Percentiles rank a stretch among this genome's conserved stretches.
Conservation (phyloP, 2,329 filamentous ascomycete species). For the Niveomyces coronatus region DNA sequence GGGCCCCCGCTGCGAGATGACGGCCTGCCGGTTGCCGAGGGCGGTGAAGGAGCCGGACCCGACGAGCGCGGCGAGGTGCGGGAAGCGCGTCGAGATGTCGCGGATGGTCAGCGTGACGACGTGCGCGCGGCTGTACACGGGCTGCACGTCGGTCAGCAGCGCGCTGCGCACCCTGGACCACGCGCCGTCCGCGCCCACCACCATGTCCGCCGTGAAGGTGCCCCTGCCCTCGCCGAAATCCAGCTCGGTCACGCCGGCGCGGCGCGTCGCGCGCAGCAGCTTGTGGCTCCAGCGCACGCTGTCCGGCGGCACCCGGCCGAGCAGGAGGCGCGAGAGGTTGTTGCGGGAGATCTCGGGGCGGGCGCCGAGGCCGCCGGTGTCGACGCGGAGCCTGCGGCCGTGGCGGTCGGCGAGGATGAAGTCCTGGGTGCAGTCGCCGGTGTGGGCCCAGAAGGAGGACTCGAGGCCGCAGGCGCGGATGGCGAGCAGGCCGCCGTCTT, state of each 20-base stretch:
- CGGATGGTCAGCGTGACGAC: constrained; percentile 25
- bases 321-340: constrained; percentile 24
- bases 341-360: constrained; percentile 31
- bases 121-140: constrained; percentile 29
- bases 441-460: constrained; percentile 63
- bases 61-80: constrained; percentile 24
- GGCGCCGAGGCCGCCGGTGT: constrained; percentile 13
- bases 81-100: constrained; percentile 23
- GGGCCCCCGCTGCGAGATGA: constrained; percentile 22
- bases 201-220: constrained; percentile 23
- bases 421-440: constrained; percentile 31
- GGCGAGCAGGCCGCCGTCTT: constrained; percentile 32
- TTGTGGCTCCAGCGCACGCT: constrained; percentile 22
- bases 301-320: constrained; percentile 19
- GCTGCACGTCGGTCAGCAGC: constrained; percentile 25
- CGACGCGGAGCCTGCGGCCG: constrained; percentile 16
- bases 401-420: constrained; percentile 22
- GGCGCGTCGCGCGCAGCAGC: constrained; percentile 18
- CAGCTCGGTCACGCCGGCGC: constrained; percentile 10
- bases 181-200: constrained; percentile 31
- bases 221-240: constrained; percentile 16
- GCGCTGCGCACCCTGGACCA: constrained; percentile 29
- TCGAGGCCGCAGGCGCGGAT: constrained; percentile 34
- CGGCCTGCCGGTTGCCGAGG: constrained; percentile 19
- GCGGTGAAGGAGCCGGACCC: constrained; percentile 2